Evolutionary conservation across 371 early-diverging fungal species (phyloP).

Genomic region (Zychaea mexicana): DNA sequence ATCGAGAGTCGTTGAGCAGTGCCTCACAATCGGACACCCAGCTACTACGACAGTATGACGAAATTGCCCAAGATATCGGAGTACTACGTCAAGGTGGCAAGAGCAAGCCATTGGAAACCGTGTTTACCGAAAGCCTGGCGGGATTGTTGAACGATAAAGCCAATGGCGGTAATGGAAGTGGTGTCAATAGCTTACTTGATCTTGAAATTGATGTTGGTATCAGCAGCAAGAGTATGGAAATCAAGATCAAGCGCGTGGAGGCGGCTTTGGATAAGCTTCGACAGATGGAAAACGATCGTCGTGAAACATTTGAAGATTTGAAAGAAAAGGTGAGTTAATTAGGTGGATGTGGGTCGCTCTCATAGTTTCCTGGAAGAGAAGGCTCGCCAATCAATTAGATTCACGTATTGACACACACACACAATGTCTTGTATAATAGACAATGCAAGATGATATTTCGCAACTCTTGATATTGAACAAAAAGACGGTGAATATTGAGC

Average conservation of each 20-base stretch:
- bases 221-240: conserved; percentile 34
- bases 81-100: conserved; percentile 61
- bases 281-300: conserved; percentile 79
- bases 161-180: neutral
- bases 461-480: conserved; percentile 82
- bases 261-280: conserved; percentile 73
- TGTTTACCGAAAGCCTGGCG: conserved; percentile 45
- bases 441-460: conserved; percentile 90
- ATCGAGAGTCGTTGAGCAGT: conserved; percentile 78
- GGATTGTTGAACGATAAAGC: neutral
- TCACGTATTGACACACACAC: neutral
- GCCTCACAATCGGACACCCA: conserved; percentile 76
- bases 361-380: no score
- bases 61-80: conserved; percentile 54
- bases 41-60: conserved; percentile 59
- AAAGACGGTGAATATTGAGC: conserved; percentile 71
- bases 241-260: conserved; percentile 68
- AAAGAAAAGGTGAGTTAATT: conserved; percentile 67
- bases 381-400: no score
- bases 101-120: conserved; percentile 60
- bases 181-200: conserved; percentile 60
- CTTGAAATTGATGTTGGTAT: conserved; percentile 53
- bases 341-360: no score
- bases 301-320: conserved; percentile 77
- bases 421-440: conserved; percentile 33